These are phyloP conservation scores for Helenozyma rhizophorensis DNA, from an alignment of 805 yeast species.

Conservation along the genomic window DNA sequence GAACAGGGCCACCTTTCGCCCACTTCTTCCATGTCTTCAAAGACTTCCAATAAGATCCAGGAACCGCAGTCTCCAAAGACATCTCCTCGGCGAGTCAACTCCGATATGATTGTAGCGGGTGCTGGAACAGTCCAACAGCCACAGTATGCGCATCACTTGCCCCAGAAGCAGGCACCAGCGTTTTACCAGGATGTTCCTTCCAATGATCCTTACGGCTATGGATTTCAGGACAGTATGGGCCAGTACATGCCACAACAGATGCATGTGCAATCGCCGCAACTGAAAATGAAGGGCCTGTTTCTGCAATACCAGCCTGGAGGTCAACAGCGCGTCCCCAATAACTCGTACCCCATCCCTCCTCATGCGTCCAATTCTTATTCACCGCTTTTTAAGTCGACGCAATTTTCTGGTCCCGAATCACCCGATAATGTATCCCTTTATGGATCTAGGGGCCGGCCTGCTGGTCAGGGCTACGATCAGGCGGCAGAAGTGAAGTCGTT, in stretches of 20 bases:
- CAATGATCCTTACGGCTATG: slow-evolving; percentile 3
- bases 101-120: too few species aligned
- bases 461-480: not conserved
- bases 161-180: slow-evolving; percentile 5
- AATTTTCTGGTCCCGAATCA: slow-evolving; percentile 1
- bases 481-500: slow-evolving; percentile 19
- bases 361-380: not conserved
- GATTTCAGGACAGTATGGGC: slow-evolving; percentile 4
- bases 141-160: slow-evolving; percentile 1
- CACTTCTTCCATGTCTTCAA: slow-evolving; percentile 33
- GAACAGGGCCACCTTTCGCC: slow-evolving; percentile 26
- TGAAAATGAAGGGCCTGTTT: not conserved
- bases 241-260: slow-evolving; percentile 3
- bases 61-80: slow-evolving; percentile 41
- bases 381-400: slow-evolving; percentile 3
- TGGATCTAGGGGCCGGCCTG: slow-evolving; percentile 2
- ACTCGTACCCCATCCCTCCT: not conserved
- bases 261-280: slow-evolving; percentile 2
- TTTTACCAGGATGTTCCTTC: slow-evolving; percentile 2
- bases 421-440: slow-evolving; percentile 2
- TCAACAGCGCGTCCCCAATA: slow-evolving; percentile 2
- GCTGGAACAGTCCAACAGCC: too few species aligned
- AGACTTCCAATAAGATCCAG: slow-evolving; percentile 22
- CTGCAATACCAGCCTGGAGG: not conserved
- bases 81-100: slow-evolving; percentile 27